Base-by-base conservation (phyloP, 164 flowering plant genomes). In the Santalum album region DNA sequence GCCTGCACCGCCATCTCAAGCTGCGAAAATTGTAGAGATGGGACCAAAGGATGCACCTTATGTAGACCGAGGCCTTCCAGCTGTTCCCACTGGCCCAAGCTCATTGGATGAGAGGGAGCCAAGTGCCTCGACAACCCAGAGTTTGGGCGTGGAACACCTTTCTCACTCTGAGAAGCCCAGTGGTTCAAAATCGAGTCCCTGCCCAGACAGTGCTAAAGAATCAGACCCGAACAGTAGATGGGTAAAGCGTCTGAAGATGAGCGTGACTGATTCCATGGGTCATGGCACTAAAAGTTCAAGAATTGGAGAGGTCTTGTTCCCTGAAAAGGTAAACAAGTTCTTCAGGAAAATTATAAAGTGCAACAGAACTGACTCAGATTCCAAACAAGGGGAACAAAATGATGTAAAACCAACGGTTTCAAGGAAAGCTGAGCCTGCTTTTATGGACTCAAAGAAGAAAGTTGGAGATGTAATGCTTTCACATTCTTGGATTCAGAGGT, bases 401-500 rank as follows among this genome's bases (percentile, higher is more conserved):
- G 78, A 60, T 35, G 65, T 61, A 67, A 65, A 70, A 49, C 26
- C 36, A 14, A 40, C 25, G 24, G 50, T 55, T 9, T 15, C 46
- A 2, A 57, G 19, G 35, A 59, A 63, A 14, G 58, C 49, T 24
- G 67, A 68, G 12, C 53, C 72, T 27, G 43, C 68, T 51, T 63
- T 70, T 7, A 46, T 25, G 29, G 75, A 51, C 4, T 48, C 61
- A 2, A 51, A 39, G 57, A 68, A 56, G 63, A 63, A 57, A 56
- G 46, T 21, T 58, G 38, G 18, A 38, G 71, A 78, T 12, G 53
- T 55, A 24, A 55, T 43, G 12, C 61, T 71, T 23, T 72, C 83
- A 11, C 71, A 75, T 62, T 60, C 85, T 66, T 91, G 98, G 98
- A 78, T 91, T 60, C 79, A 57, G 55, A 75, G 98, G 49, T 86